Conservation (phyloP, 2,329 filamentous ascomycete genomes). For the Hypoxylon sp. region DNA sequence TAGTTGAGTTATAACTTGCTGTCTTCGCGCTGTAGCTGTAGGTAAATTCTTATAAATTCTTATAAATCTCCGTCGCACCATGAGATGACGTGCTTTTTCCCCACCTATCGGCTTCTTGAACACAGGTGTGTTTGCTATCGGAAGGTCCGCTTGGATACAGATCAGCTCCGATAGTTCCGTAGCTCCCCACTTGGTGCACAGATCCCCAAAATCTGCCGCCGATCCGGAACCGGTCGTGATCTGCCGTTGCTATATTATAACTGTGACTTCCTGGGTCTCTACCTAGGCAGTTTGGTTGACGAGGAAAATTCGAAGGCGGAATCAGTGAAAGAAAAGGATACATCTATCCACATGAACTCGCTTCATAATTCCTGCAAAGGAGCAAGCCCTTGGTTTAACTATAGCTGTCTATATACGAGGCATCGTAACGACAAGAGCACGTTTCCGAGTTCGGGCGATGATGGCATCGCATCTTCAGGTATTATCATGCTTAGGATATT, state of each 20-base stretch:
- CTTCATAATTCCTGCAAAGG: too few species aligned
- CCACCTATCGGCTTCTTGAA: slow-evolving; percentile 20
- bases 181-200: slow-evolving; percentile 16
- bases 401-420: neutral
- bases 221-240: slow-evolving; percentile 11
- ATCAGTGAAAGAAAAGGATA: neutral
- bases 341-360: too few species aligned
- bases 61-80: slow-evolving; percentile 14
- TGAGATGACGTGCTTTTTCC: slow-evolving; percentile 33
- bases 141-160: slow-evolving; percentile 9
- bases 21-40: neutral
- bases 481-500: neutral
- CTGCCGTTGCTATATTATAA: neutral
- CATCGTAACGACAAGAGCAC: too few species aligned
- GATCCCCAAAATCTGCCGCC: neutral
- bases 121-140: too few species aligned
- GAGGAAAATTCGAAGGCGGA: neutral
- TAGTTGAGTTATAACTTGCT: neutral
- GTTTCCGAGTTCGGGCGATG: neutral
- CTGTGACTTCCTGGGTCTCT: neutral
- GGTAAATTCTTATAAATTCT: neutral
- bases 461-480: neutral
- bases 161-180: slow-evolving; percentile 17
- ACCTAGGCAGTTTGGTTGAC: too few species aligned
- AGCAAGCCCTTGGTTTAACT: neutral